Evolutionary conservation across 2,329 filamentous ascomycete species (phyloP), one percentile per base, ranked within the genome.

Genomic region (Ophiocordyceps unilateralis): DNA sequence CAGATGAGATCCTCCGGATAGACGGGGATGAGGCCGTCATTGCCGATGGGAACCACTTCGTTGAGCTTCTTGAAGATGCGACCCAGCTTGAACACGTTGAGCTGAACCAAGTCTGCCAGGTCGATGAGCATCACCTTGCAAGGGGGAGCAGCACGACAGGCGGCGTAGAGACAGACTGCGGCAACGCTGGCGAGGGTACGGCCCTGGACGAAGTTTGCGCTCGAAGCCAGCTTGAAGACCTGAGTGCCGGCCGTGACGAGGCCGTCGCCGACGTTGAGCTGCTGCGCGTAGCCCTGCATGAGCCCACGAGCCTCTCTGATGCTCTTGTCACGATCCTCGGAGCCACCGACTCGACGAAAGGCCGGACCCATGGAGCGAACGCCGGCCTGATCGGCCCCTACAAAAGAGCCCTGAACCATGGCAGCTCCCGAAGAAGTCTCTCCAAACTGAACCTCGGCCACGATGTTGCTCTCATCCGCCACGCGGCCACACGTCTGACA

Each of bases 51-150:
- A 30, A 83, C 74, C 28, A 79, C 74, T 50, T 83, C 75, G 48
- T 85, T 74, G 44, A 93, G 72, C 34, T 78, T 78, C 58, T 93
- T 93, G 70, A 93, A 96, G 23, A 85, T 83, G 47, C 84, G 80
- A 37, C 91, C 91, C 14, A 98, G 72, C 48, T 84, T 81, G 63
- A 93, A 98, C 21, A 98, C 89, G 51, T 95, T 94, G 56, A 91
- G 76, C 65, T 74, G 73, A 44, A 70, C 66, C 46, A 89, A 71
- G 57, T 98, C 91, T 12, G 91, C 85, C 56, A 98, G 78, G 58
- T 98, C 91, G 58, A 98, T 96, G 38, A 98, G 72, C 81, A 98
- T 88, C 50, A 91, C 72, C 37, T 81, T 83, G 56, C 91, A 93
- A 21, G 80, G 78, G 38, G 76, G 75, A 47, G 84, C 77, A 43